Evolutionary conservation across 371 early-diverging fungal genomes (phyloP).

Genomic region (Mortierella sp.): DNA sequence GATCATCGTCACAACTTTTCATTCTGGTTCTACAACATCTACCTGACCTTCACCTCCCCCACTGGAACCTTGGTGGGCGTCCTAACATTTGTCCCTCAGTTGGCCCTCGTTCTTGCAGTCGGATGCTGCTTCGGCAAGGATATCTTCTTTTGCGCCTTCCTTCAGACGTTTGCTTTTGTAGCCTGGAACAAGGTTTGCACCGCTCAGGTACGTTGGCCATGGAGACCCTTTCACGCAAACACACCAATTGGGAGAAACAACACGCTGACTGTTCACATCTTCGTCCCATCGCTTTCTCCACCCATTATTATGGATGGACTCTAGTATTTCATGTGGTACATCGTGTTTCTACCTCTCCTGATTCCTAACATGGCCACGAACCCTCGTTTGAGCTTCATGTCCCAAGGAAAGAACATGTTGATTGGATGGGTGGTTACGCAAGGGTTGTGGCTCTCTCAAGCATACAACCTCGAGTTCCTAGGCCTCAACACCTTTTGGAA

Average conservation of each 20-base stretch:
- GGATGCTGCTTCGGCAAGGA: conserved; percentile 83
- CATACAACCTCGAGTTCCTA: conserved; percentile 88
- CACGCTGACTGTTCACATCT: background rate
- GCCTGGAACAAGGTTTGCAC: conserved; percentile 97
- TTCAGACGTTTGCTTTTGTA: conserved; percentile 96
- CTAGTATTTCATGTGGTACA: conserved; percentile 98
- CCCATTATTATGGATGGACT: conserved; percentile 1
- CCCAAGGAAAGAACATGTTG: conserved; percentile 70
- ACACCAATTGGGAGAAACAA: background rate
- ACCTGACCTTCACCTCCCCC: conserved; percentile 71
- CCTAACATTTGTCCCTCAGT: conserved; percentile 82
- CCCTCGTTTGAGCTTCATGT: conserved; percentile 52
- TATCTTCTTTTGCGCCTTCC: conserved; percentile 86
- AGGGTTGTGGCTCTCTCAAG: conserved; percentile 86
- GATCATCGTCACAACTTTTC: conserved; percentile 99
- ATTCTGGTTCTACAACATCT: conserved; percentile 94
- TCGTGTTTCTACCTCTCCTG: conserved; percentile 89
- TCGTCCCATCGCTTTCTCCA: background rate
- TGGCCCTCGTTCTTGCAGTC: conserved; percentile 65
- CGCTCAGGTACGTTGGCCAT: conserved; percentile 91
- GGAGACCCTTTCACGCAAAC: no score
- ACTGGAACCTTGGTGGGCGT: conserved; percentile 62
- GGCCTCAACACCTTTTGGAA: conserved; percentile 83
- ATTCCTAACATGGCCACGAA: conserved; percentile 73
- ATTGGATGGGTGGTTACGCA: conserved; percentile 78